A percentile compares a stretch with the other conserved stretches of the same genome.
These are phyloP conservation scores for Ceratocystis variospora DNA, from an alignment of 2,329 filamentous ascomycete genomes.

Conservation along the genomic window DNA sequence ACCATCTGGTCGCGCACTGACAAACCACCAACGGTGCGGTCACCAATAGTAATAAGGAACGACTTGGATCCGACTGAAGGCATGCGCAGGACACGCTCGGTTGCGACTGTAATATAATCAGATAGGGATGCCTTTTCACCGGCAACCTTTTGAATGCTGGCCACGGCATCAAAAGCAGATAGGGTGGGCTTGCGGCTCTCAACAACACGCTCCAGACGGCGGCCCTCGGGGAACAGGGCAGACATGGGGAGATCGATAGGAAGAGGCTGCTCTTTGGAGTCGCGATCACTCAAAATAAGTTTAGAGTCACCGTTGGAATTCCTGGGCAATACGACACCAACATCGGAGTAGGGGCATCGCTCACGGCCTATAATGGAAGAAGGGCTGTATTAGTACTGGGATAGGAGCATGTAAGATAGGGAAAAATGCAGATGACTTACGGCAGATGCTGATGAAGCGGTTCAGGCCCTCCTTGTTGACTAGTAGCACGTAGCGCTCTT, in stretches of 20 bases:
- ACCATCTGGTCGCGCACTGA: constrained; percentile 89
- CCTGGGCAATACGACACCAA: constrained; percentile 58
- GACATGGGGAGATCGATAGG: constrained; percentile 86
- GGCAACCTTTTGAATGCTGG: constrained; percentile 51
- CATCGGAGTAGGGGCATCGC: constrained; percentile 82
- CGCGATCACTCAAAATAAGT: constrained; percentile 68
- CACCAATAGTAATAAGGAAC: constrained; percentile 93
- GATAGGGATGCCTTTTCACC: constrained; percentile 39
- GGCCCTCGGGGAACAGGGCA: constrained; percentile 73
- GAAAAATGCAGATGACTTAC: constrained; percentile 26
- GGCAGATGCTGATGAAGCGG: constrained; percentile 53
- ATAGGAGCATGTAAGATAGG: background rate
- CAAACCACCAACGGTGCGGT: constrained; percentile 80
- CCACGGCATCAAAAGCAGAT: constrained; percentile 54
- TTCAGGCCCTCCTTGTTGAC: constrained; percentile 71
- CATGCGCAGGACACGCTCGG: constrained; percentile 66
- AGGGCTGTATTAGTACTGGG: constrained; percentile 17
- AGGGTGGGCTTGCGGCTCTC: constrained; percentile 54
- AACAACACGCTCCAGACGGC: constrained; percentile 65
- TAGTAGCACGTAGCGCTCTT: constrained; percentile 88
- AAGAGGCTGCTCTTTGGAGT: constrained; percentile 57
- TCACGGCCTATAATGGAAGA: constrained; percentile 48
- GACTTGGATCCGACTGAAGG: constrained; percentile 93
- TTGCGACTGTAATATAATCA: constrained; percentile 48
- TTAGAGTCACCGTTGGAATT: constrained; percentile 51